phyloP scores from a whole-genome alignment of 495 filamentous ascomycete genomes.

The Hypoxylon fragiforme region DNA sequence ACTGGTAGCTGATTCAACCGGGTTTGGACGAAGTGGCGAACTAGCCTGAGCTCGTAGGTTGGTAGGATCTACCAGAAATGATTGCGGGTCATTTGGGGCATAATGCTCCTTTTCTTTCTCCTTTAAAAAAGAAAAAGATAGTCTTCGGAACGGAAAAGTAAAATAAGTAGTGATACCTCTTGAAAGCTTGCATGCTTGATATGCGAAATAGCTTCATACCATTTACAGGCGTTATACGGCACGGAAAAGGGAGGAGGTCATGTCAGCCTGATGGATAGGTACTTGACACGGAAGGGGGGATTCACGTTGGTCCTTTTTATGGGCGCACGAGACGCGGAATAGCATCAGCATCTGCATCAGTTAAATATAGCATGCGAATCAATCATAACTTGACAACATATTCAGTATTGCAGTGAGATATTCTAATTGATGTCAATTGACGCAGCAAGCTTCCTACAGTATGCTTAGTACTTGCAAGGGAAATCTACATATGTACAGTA shows the following conservation, averaged over 20 bases:
- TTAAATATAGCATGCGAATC: no score
- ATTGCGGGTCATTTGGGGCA: slow-evolving; percentile 5
- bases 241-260: slow-evolving; percentile 15
- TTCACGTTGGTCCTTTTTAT: slow-evolving; percentile 24
- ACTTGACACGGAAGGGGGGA: slow-evolving; percentile 4
- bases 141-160: slow-evolving; percentile 23
- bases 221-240: slow-evolving; percentile 34
- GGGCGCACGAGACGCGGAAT: neutral
- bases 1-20: neutral
- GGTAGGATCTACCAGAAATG: neutral
- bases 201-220: slow-evolving; percentile 23
- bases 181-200: slow-evolving; percentile 25
- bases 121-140: no score
- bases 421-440: neutral
- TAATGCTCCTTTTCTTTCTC: slow-evolving; percentile 6
- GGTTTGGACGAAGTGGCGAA: neutral
- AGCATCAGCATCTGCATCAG: no score
- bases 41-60: neutral
- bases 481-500: neutral
- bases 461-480: neutral
- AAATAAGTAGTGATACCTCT: slow-evolving; percentile 28
- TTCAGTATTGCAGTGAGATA: neutral
- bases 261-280: slow-evolving; percentile 10
- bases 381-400: neutral
- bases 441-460: neutral